Evolutionary conservation across 2,329 filamentous ascomycete species (phyloP).

Genomic region (Helotiales sp.): DNA sequence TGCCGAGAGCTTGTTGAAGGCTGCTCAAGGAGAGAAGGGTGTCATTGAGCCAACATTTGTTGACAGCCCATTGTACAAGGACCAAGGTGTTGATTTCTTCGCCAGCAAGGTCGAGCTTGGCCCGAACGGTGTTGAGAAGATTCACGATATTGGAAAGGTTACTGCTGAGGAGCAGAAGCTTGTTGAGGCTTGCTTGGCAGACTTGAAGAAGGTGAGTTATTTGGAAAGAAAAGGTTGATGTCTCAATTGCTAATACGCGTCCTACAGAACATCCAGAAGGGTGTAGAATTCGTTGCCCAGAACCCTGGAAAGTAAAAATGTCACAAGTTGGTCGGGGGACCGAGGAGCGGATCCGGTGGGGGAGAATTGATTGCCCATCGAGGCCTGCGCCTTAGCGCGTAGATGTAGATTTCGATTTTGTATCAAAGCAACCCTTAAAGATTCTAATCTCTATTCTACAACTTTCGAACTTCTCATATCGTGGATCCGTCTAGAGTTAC

Average conservation of each 20-base stretch:
- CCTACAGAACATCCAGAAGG: conserved; percentile 87
- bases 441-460: conserved; percentile 2
- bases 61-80: conserved; percentile 96
- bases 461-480: neutral
- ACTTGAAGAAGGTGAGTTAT: conserved; percentile 65
- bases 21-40: conserved; percentile 89
- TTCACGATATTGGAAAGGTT: conserved; percentile 82
- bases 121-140: conserved; percentile 93
- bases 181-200: conserved; percentile 78
- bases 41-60: conserved; percentile 96
- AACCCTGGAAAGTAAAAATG: conserved; percentile 59
- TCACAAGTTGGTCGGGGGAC: neutral
- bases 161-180: conserved; percentile 87
- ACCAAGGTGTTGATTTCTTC: conserved; percentile 97
- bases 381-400: neutral
- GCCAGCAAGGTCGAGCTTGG: conserved; percentile 93
- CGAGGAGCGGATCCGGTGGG: neutral
- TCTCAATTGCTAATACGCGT: conserved; percentile 23
- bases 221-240: neutral
- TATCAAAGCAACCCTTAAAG: conserved; percentile 1
- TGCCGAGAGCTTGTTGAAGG: conserved; percentile 91
- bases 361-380: neutral
- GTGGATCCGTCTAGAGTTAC: too few relatives aligned
- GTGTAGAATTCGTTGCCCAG: conserved; percentile 59
- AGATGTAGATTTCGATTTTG: conserved; percentile 7